phyloP scores from a whole-genome alignment of 2,329 filamentous ascomycete genomes.

The Botrytis deweyae region DNA sequence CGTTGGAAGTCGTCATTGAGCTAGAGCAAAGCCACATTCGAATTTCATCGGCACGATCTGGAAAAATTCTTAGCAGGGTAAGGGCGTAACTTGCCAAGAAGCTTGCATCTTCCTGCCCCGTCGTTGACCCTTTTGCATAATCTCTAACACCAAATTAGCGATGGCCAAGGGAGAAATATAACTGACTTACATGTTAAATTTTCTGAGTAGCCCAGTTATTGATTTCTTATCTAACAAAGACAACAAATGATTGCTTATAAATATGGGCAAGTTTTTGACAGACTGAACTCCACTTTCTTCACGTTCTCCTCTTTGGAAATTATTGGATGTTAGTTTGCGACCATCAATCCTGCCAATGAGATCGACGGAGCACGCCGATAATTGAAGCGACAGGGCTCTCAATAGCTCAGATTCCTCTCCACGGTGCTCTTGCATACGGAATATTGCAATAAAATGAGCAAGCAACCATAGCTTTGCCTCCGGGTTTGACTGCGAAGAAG shows the following conservation, averaged over 20 bases:
- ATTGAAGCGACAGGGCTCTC: slow-evolving; percentile 53
- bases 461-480: slow-evolving; percentile 60
- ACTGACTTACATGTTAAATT: slow-evolving; percentile 31
- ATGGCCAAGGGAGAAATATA: no score
- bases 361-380: slow-evolving; percentile 52
- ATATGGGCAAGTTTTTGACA: slow-evolving; percentile 45
- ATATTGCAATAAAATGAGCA: slow-evolving; percentile 63
- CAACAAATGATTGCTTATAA: slow-evolving; percentile 64
- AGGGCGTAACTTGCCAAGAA: slow-evolving; percentile 83
- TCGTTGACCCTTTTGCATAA: slow-evolving; percentile 32
- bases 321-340: slow-evolving; percentile 43
- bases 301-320: not conserved
- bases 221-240: slow-evolving; percentile 74
- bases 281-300: not conserved
- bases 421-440: slow-evolving; percentile 42
- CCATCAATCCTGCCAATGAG: slow-evolving; percentile 49
- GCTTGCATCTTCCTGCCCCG: slow-evolving; percentile 56
- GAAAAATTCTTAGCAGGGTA: slow-evolving; percentile 82
- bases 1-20: slow-evolving; percentile 37
- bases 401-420: slow-evolving; percentile 47
- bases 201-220: slow-evolving; percentile 53
- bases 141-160: slow-evolving; percentile 28
- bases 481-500: slow-evolving; percentile 28
- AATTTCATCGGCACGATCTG: slow-evolving; percentile 78
- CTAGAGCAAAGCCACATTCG: slow-evolving; percentile 91